These are phyloP conservation scores for Xanthoconium separans DNA, from an alignment of 1,284 basidiomycete species.

Conservation along the genomic window DNA sequence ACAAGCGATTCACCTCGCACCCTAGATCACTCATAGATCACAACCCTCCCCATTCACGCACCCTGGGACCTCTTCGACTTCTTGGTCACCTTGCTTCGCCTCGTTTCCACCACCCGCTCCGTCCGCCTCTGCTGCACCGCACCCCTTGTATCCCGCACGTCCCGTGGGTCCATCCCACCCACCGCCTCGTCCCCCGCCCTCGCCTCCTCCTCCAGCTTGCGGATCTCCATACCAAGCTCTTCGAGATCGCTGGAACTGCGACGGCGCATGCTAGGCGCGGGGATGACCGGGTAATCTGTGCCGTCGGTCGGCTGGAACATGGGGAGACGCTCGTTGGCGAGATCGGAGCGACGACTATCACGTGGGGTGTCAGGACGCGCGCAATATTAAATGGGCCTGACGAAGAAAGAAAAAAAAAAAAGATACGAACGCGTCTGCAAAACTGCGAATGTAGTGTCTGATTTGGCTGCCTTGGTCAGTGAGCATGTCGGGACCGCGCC, in stretches of 20 bases:
- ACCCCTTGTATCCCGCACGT: neutral
- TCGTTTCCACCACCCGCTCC: slow-evolving; percentile 55
- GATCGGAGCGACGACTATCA: slow-evolving; percentile 80
- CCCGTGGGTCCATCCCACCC: neutral
- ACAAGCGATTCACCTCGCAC: too few relatives aligned
- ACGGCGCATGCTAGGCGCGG: slow-evolving; percentile 65
- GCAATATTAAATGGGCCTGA: neutral
- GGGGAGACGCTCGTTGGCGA: slow-evolving; percentile 92
- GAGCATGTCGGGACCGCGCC: slow-evolving; percentile 50
- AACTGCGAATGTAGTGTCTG: slow-evolving; percentile 81
- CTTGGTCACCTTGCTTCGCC: slow-evolving; percentile 40
- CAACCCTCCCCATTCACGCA: slow-evolving; percentile 31
- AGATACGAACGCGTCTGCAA: slow-evolving; percentile 83
- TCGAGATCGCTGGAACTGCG: slow-evolving; percentile 52
- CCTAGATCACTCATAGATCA: too few relatives aligned
- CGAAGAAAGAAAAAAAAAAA: neutral
- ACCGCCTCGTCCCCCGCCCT: slow-evolving; percentile 31
- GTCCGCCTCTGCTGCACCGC: slow-evolving; percentile 37
- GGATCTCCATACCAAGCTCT: slow-evolving; percentile 81
- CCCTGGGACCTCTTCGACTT: slow-evolving; percentile 70
- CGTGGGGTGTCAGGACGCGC: neutral
- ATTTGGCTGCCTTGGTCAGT: slow-evolving; percentile 61
- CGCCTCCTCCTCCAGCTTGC: slow-evolving; percentile 56
- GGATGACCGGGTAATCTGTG: slow-evolving; percentile 45
- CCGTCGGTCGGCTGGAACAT: slow-evolving; percentile 42